Conservation (phyloP, 2,329 filamentous ascomycete genomes). For the Dactylellina sp. region DNA sequence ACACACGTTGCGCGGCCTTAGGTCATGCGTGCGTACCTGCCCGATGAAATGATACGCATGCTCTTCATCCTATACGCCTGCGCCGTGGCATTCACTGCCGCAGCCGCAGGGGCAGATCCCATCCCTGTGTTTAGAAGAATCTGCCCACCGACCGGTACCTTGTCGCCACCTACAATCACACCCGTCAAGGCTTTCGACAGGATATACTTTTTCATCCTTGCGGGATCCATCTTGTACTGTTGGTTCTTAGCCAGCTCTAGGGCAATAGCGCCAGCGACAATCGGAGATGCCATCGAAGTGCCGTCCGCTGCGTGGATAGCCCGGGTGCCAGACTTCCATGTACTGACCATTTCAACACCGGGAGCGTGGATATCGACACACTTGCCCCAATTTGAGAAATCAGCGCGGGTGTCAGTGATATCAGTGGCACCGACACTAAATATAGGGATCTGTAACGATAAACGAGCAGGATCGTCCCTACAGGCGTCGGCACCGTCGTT, state of each 20-base stretch:
- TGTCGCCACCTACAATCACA: conserved; percentile 37
- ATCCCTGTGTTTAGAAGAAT: conserved; percentile 39
- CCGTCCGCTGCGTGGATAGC: conserved; percentile 68
- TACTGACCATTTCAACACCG: conserved; percentile 68
- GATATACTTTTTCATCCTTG: conserved; percentile 58
- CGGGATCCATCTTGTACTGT: conserved; percentile 53
- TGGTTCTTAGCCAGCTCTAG: conserved; percentile 55
- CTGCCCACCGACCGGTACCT: conserved; percentile 10
- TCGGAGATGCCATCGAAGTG: conserved; percentile 68
- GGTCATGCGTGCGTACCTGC: no score
- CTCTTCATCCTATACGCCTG: not conserved
- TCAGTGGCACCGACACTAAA: conserved; percentile 64
- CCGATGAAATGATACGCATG: not conserved
- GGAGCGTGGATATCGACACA: conserved; percentile 72
- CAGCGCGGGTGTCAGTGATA: conserved; percentile 62
- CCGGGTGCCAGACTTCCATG: conserved; percentile 67
- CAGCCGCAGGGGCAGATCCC: not conserved
- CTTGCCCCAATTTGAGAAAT: conserved; percentile 66
- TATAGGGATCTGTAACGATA: conserved; percentile 63
- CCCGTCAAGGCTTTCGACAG: conserved; percentile 45
- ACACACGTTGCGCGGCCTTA: no score
- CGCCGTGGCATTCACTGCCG: not conserved
- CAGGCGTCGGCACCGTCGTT: conserved; percentile 61
- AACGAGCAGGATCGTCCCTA: conserved; percentile 62
- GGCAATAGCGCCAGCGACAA: conserved; percentile 60